Percentiles rank a stretch among this genome's conserved stretches.
phyloP scores from a whole-genome alignment of 176 grass and related monocot genomes.

The Tillandsia leiboldiana region DNA sequence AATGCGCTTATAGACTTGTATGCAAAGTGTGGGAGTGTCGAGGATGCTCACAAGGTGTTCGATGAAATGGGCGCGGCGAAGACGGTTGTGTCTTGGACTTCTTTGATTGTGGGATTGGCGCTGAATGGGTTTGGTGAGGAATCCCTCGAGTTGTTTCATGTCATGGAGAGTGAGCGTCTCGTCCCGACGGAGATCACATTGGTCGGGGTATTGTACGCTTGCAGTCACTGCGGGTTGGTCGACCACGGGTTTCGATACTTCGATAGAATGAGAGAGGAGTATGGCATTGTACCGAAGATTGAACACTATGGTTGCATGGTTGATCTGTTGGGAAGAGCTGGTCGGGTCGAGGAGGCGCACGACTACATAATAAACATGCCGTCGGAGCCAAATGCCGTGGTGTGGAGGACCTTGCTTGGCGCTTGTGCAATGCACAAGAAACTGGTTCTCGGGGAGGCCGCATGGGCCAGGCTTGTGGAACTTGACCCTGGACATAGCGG shows the following conservation, averaged over 20 bases:
- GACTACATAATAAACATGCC: constrained; percentile 70
- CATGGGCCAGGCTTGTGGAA: constrained; percentile 47
- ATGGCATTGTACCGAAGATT: constrained; percentile 44
- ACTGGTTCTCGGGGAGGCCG: constrained; percentile 47
- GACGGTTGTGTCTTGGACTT: constrained; percentile 62
- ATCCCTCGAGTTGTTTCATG: constrained; percentile 46
- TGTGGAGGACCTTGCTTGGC: constrained; percentile 83
- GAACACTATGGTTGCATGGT: constrained; percentile 89
- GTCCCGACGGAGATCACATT: constrained; percentile 68
- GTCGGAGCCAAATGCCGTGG: constrained; percentile 44
- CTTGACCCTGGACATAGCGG: constrained; percentile 69
- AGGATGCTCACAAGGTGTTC: constrained; percentile 46
- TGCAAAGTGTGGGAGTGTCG: constrained; percentile 49
- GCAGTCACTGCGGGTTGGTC: constrained; percentile 73
- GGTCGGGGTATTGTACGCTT: constrained; percentile 78
- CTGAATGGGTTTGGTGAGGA: constrained; percentile 66
- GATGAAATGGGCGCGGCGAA: constrained; percentile 41
- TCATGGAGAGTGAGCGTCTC: constrained; percentile 56
- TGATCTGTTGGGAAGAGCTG: constrained; percentile 65
- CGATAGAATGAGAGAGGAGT: constrained; percentile 56
- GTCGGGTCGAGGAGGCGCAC: constrained; percentile 57
- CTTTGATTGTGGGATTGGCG: constrained; percentile 57
- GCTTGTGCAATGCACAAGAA: constrained; percentile 78
- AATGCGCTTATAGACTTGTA: constrained; percentile 76
- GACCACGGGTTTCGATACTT: constrained; percentile 72